Percentiles rank a stretch among this genome's conserved stretches.
Evolutionary conservation across 176 grass and related monocot genomes (phyloP).

Genomic region (Musa acuminata): DNA sequence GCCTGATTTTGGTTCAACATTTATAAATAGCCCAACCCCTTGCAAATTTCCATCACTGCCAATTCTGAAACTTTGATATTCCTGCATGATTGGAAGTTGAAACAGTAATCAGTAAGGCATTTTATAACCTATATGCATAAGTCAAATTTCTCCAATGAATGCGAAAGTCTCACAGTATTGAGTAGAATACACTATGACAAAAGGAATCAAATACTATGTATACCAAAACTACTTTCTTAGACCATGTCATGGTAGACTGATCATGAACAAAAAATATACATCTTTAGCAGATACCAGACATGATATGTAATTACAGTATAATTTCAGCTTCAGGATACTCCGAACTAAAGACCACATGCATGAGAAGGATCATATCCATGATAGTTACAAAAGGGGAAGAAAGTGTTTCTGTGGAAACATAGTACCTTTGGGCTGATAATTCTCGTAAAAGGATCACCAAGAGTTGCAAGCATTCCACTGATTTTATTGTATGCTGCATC

Average conservation of each 20-base stretch:
- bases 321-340: background rate
- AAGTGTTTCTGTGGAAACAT: background rate
- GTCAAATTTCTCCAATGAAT: no score
- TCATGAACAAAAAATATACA: background rate
- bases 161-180: no score
- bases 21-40: slow-evolving; percentile 88
- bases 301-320: background rate
- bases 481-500: slow-evolving; percentile 87
- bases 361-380: background rate
- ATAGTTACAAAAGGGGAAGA: background rate
- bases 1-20: slow-evolving; percentile 63
- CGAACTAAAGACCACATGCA: background rate
- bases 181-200: background rate
- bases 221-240: background rate
- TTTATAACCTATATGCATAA: no score
- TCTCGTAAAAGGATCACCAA: slow-evolving; percentile 84
- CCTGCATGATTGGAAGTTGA: slow-evolving; percentile 34
- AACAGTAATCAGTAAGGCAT: background rate
- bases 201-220: background rate
- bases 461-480: slow-evolving; percentile 77
- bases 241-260: background rate
- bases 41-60: slow-evolving; percentile 87
- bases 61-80: slow-evolving; percentile 93
- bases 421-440: slow-evolving; percentile 72
- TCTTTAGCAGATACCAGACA: background rate